These are phyloP conservation scores for Oidiodendron maius DNA, from an alignment of 495 filamentous ascomycete species.

Conservation along the genomic window DNA sequence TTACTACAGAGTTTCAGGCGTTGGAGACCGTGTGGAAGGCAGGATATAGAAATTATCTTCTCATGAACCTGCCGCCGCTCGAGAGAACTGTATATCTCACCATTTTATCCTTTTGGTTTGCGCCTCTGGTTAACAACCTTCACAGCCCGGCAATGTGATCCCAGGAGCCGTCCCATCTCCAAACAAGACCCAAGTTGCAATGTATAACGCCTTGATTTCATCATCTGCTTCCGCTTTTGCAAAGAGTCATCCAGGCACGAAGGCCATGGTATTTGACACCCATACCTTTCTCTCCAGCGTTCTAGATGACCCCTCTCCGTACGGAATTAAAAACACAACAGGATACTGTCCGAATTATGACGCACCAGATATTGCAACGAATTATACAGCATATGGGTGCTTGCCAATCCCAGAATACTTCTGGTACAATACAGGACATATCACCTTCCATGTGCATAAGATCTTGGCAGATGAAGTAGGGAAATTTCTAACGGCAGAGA, in stretches of 20 bases:
- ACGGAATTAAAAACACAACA: constrained; percentile 43
- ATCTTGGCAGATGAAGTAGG: constrained; percentile 29
- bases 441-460: constrained; percentile 39
- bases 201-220: constrained; percentile 6
- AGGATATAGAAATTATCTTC: constrained; percentile 38
- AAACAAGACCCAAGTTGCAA: constrained; percentile 30
- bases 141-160: constrained; percentile 28
- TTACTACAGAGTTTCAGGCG: constrained; percentile 30
- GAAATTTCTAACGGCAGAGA: constrained; percentile 22
- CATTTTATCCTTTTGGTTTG: not conserved
- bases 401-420: constrained; percentile 42
- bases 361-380: constrained; percentile 39
- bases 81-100: constrained; percentile 27
- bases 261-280: constrained; percentile 40
- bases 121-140: not conserved
- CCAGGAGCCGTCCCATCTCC: constrained; percentile 27
- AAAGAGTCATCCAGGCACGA: constrained; percentile 16
- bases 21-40: constrained; percentile 29
- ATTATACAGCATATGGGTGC: constrained; percentile 42
- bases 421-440: constrained; percentile 46
- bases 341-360: constrained; percentile 42
- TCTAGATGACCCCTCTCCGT: constrained; percentile 35
- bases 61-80: constrained; percentile 45
- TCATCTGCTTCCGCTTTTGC: not conserved
- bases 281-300: constrained; percentile 35